A percentile compares a stretch with the other conserved stretches of the same genome.
Conservation (phyloP, 1,284 basidiomycete species). For the Fomitopsis pinicola region DNA sequence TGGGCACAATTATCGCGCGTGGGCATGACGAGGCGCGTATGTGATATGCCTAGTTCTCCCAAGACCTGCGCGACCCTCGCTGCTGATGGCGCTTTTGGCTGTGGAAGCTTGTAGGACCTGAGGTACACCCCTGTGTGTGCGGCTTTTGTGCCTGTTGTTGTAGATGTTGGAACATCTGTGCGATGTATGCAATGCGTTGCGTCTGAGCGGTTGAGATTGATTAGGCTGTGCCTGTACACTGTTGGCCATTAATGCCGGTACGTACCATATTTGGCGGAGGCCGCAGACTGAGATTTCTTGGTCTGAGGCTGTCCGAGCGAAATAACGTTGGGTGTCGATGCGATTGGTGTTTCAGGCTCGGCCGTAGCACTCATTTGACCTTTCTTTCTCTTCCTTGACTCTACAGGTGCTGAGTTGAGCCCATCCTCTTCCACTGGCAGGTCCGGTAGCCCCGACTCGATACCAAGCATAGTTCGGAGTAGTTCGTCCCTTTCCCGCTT, state of each 20-base stretch:
- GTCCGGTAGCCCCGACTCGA: conserved; percentile 80
- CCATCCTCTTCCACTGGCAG: conserved; percentile 59
- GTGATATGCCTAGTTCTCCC: conserved; percentile 70
- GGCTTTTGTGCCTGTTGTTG: conserved; percentile 59
- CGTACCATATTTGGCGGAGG: conserved; percentile 57
- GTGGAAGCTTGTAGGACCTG: conserved; percentile 79
- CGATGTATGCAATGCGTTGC: conserved; percentile 73
- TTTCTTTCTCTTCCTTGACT: conserved; percentile 47
- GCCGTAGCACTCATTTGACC: conserved; percentile 37
- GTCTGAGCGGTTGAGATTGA: conserved; percentile 38
- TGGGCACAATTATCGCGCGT: conserved; percentile 74
- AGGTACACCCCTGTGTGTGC: conserved; percentile 76
- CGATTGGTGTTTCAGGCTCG: conserved; percentile 52
- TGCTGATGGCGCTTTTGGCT: conserved; percentile 70
- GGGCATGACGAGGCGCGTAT: conserved; percentile 84
- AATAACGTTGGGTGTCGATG: conserved; percentile 43
- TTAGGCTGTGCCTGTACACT: neutral
- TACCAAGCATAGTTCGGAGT: conserved; percentile 77
- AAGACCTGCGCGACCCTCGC: conserved; percentile 73
- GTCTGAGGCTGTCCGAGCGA: conserved; percentile 39
- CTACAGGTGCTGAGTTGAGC: conserved; percentile 35
- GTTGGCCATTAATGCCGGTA: neutral
- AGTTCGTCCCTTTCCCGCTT: conserved; percentile 89
- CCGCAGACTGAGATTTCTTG: conserved; percentile 44
- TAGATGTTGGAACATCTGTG: conserved; percentile 49